phyloP scores from a whole-genome alignment of 2,329 filamentous ascomycete species.

The Penicillium sp. region DNA sequence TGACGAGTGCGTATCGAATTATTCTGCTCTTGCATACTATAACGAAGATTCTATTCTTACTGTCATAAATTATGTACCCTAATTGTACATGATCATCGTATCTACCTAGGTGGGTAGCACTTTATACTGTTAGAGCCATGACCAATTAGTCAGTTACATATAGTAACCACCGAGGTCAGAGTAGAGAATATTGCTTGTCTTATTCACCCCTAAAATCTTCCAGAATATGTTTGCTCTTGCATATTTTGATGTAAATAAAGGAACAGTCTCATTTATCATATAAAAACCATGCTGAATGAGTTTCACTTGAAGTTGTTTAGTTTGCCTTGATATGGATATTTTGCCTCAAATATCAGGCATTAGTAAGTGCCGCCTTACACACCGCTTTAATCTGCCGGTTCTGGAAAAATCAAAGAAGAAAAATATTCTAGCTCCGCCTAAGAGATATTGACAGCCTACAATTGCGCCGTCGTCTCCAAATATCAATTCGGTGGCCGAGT shows the following conservation, averaged over 20 bases:
- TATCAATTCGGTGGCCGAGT: background rate
- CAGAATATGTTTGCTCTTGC: no score
- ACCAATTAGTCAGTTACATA: no score
- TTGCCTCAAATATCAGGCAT: constrained; percentile 7
- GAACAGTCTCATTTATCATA: no score
- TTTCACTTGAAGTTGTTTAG: background rate
- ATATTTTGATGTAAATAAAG: no score
- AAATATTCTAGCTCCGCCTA: constrained; percentile 32
- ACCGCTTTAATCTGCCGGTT: constrained; percentile 33
- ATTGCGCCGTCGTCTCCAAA: constrained; percentile 2
- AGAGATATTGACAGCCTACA: constrained; percentile 13
- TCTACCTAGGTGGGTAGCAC: no score
- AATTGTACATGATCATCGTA: background rate
- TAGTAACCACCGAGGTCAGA: no score
- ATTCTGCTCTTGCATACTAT: background rate
- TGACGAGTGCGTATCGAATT: constrained; percentile 15
- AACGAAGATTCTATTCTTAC: background rate
- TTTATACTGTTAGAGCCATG: no score
- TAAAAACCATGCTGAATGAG: background rate
- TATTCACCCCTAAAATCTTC: no score
- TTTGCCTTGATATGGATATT: background rate
- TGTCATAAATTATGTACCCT: background rate
- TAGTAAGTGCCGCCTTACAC: constrained; percentile 21
- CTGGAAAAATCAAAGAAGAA: constrained; percentile 32
- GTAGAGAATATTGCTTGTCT: no score